Evolutionary conservation across 352 stramenopile species (phyloP).

Genomic region (Peronospora belbahrii): DNA sequence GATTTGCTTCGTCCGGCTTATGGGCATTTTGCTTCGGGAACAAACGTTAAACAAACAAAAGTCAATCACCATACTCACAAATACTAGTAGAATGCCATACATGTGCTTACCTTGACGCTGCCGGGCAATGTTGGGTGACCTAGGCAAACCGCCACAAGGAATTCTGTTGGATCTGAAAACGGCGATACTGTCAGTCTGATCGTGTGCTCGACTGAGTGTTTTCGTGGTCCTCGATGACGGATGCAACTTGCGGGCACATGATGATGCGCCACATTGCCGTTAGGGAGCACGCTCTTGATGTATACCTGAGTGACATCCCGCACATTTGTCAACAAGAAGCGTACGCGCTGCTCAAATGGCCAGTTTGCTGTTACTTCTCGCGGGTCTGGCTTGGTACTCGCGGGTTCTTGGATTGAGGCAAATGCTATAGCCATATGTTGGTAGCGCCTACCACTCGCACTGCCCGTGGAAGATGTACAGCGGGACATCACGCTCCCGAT

Average conservation of each 20-base stretch:
- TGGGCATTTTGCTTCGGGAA: slow-evolving; percentile 2
- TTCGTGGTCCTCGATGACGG: slow-evolving; percentile 5
- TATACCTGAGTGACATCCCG: slow-evolving; percentile 32
- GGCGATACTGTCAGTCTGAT: slow-evolving; percentile 36
- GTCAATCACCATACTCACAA: slow-evolving; percentile 3
- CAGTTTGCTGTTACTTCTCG: slow-evolving; percentile 45
- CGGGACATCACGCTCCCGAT: slow-evolving; percentile 7
- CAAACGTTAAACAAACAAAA: slow-evolving; percentile 3
- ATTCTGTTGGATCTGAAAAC: slow-evolving; percentile 51
- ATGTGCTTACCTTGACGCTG: slow-evolving; percentile 19
- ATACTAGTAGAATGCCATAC: background rate
- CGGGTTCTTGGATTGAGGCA: slow-evolving; percentile 25
- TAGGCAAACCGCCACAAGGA: slow-evolving; percentile 33
- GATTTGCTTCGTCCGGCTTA: slow-evolving; percentile 1
- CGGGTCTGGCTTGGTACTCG: slow-evolving; percentile 20
- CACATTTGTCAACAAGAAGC: slow-evolving; percentile 20
- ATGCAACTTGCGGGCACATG: slow-evolving; percentile 26
- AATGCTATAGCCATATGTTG: slow-evolving; percentile 10
- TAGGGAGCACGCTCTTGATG: slow-evolving; percentile 39
- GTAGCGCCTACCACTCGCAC: background rate
- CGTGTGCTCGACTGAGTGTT: slow-evolving; percentile 23
- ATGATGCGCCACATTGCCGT: slow-evolving; percentile 32
- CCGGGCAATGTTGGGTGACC: slow-evolving; percentile 25
- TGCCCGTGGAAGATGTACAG: background rate
- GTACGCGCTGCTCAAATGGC: slow-evolving; percentile 35